phyloP scores from a whole-genome alignment of 2,329 filamentous ascomycete species.

The Pseudonectria foliicola region DNA sequence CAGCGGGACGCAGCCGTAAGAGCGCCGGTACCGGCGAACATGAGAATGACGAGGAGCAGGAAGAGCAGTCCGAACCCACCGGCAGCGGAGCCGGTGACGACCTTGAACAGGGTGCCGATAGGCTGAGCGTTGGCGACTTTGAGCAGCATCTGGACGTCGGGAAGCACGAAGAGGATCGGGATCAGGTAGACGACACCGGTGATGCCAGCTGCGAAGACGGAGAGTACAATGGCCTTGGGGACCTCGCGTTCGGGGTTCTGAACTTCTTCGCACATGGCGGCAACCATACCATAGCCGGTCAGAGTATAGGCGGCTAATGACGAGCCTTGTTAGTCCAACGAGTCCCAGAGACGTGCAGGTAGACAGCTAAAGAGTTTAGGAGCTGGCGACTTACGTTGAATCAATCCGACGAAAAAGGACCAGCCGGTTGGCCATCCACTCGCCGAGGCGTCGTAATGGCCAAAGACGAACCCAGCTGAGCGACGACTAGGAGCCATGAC shows the following conservation, averaged over 20 bases:
- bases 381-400: conserved; percentile 37
- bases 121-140: conserved; percentile 65
- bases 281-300: conserved; percentile 45
- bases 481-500: conserved; percentile 58
- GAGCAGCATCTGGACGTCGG: conserved; percentile 57
- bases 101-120: conserved; percentile 69
- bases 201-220: conserved; percentile 56
- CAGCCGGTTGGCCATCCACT: conserved; percentile 63
- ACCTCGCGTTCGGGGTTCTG: conserved; percentile 54
- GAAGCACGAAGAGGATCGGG: conserved; percentile 69
- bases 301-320: conserved; percentile 31
- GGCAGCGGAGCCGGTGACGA: conserved; percentile 61
- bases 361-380: too few species aligned
- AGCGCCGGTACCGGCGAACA: conserved; percentile 70
- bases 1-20: conserved; percentile 68
- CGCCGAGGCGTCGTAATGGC: conserved; percentile 59
- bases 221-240: conserved; percentile 61
- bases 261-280: conserved; percentile 54
- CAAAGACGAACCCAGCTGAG: conserved; percentile 59
- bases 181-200: conserved; percentile 61
- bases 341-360: too few species aligned
- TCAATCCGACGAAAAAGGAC: conserved; percentile 47
- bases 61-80: conserved; percentile 72
- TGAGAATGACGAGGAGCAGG: conserved; percentile 66
- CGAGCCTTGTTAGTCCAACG: conserved; percentile 7